Base-by-base conservation (phyloP, 805 yeast genomes). In the Myxozyma monticola region DNA sequence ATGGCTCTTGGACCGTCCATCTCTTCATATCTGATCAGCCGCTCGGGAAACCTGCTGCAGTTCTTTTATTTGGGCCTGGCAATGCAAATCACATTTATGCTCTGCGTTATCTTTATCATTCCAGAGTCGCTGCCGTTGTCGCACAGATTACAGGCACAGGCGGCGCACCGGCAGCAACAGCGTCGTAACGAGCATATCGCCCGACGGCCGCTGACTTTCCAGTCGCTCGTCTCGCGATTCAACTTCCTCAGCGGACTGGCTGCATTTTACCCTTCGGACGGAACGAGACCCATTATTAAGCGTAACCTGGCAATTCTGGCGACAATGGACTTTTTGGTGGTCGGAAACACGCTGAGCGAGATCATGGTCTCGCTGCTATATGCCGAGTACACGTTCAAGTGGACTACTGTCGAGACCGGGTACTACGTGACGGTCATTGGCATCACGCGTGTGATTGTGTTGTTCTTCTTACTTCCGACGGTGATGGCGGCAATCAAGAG, bases 391-490 rank as follows among this genome's bases (percentile, higher is more conserved):
- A 45, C 48, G 42, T 65, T 62, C 49, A 50, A 62, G 30, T 65
- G 68, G 68, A 57, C 65, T 1, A 47, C 68, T 3, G 63, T 65
- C 14, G 65, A 65, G 48, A 60, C 61, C 7, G 69, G 69, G 8
- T 64, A 65, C 49, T 41, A 64, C 31, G 54, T 65, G 45, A 49
- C 68, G 8, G 30, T 61, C 36, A 33, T 57, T 17, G 68, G 69
- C 2, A 29, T 54, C 5, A 41, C 59, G n/a, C 56, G 66, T 21
- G 51, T 59, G 26, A 24, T 59, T 12, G 46, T 60, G n/a, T 48
- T 64, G 17, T 61, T 57, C 18, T 28, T 59, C n/a, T 21, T 61
- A 5, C 47, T 57, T 18, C 68, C 68, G 14, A 10, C 42, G 9
- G 39, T 55, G 9, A 15, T 60, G 14, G 37, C 39, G 34, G 3